A percentile compares a stretch with the other conserved stretches of the same genome.
phyloP scores from a whole-genome alignment of 805 yeast genomes.

The Lipomyces japonicus region DNA sequence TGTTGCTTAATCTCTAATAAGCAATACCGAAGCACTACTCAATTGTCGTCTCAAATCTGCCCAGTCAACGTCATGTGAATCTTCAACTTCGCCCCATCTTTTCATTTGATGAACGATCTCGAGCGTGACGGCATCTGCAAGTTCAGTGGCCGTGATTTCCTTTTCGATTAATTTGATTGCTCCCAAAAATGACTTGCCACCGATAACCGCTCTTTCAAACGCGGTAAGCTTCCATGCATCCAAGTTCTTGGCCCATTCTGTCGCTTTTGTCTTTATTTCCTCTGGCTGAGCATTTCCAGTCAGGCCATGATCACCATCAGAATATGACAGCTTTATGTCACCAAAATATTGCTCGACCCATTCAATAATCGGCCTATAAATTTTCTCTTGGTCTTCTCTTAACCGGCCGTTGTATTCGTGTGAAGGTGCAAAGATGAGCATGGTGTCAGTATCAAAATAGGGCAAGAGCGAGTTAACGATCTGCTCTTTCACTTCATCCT shows the following conservation, averaged over 20 bases:
- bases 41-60: slow-evolving; percentile 82
- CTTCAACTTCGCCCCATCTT: slow-evolving; percentile 98
- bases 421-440: slow-evolving; percentile 76
- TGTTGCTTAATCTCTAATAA: slow-evolving; percentile 30
- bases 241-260: slow-evolving; percentile 58
- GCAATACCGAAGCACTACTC: slow-evolving; percentile 68
- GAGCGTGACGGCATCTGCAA: slow-evolving; percentile 71
- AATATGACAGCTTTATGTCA: slow-evolving; percentile 47
- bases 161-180: slow-evolving; percentile 61
- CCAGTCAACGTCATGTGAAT: slow-evolving; percentile 95
- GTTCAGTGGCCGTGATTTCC: slow-evolving; percentile 49
- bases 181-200: slow-evolving; percentile 80
- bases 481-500: slow-evolving; percentile 48
- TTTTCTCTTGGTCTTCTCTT: slow-evolving; percentile 72
- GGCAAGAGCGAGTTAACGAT: slow-evolving; percentile 62
- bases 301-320: slow-evolving; percentile 81
- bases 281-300: slow-evolving; percentile 72
- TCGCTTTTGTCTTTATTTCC: slow-evolving; percentile 58
- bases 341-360: slow-evolving; percentile 62
- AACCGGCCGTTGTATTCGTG: slow-evolving; percentile 79
- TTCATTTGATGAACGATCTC: slow-evolving; percentile 83
- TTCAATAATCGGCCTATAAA: slow-evolving; percentile 68
- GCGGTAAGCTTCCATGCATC: slow-evolving; percentile 79
- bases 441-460: slow-evolving; percentile 90
- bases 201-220: slow-evolving; percentile 81